phyloP scores from a whole-genome alignment of 1,284 basidiomycete genomes.

The Ustilago loliicola region DNA sequence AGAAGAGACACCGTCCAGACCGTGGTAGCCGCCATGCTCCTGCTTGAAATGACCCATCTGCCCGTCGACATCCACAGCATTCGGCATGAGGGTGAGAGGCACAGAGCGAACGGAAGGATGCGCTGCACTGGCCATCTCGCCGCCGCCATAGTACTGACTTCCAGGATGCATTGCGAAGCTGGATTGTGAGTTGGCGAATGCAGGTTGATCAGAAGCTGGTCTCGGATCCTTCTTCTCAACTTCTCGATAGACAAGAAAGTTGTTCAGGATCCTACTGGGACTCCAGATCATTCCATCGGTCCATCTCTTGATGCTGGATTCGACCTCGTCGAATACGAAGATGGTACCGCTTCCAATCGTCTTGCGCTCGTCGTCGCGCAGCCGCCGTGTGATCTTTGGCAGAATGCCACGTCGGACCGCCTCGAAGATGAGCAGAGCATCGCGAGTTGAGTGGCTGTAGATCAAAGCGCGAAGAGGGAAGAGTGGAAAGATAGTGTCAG shows the following conservation, averaged over 20 bases:
- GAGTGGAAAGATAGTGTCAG: background rate
- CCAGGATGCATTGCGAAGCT: conserved; percentile 25
- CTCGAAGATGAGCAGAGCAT: conserved; percentile 94
- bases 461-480: background rate
- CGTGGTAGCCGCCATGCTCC: conserved; percentile 16
- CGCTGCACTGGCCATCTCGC: background rate
- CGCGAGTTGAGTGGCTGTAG: conserved; percentile 87
- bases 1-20: conserved; percentile 23
- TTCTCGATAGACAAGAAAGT: conserved; percentile 79
- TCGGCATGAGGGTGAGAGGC: conserved; percentile 37
- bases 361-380: conserved; percentile 88
- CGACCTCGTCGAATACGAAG: conserved; percentile 97
- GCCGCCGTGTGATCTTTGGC: conserved; percentile 90
- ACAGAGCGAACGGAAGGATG: conserved; percentile 34
- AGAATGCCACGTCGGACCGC: conserved; percentile 89
- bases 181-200: conserved; percentile 32
- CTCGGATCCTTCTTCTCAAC: conserved; percentile 60
- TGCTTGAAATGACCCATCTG: conserved; percentile 34
- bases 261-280: conserved; percentile 87
- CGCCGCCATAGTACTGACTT: conserved; percentile 3
- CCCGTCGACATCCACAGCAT: conserved; percentile 26
- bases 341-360: conserved; percentile 94
- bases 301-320: conserved; percentile 98
- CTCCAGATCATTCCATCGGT: conserved; percentile 97
- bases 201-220: conserved; percentile 34